These are phyloP conservation scores for Alloteropsis semialata DNA, from an alignment of 176 grass and related monocot species.

Conservation along the genomic window DNA sequence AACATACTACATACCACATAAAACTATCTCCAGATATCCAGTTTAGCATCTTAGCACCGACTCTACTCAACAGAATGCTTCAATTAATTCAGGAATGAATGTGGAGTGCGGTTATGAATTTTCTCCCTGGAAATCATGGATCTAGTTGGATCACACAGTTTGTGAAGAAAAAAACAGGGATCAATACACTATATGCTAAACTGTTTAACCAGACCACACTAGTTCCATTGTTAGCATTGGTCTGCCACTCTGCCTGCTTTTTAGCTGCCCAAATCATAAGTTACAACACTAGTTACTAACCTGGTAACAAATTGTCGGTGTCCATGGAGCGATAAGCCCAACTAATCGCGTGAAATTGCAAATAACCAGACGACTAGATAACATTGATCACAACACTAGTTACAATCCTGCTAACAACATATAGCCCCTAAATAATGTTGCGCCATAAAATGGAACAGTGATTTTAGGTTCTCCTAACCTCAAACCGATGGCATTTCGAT, in stretches of 20 bases:
- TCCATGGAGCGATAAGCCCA: too few species aligned
- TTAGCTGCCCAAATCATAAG: not conserved
- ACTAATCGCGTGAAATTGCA: too few species aligned
- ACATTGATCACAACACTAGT: too few species aligned
- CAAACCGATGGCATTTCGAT: not conserved
- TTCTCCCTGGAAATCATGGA: not conserved
- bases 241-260: constrained; percentile 17
- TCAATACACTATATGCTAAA: not conserved
- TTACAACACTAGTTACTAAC: too few species aligned
- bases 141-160: not conserved
- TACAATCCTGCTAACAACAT: not conserved
- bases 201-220: not conserved
- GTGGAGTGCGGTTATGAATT: not conserved
- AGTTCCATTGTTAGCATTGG: not conserved
- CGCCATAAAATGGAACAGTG: not conserved
- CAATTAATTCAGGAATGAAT: not conserved
- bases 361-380: too few species aligned
- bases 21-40: constrained; percentile 5
- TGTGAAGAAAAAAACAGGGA: not conserved
- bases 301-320: not conserved
- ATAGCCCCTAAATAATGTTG: not conserved
- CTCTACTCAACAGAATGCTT: not conserved
- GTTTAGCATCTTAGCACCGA: not conserved
- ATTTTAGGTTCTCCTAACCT: constrained; percentile 21
- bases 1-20: constrained; percentile 8